These are phyloP conservation scores for Colletotrichum lini DNA, from an alignment of 2,329 filamentous ascomycete genomes.

Conservation along the genomic window DNA sequence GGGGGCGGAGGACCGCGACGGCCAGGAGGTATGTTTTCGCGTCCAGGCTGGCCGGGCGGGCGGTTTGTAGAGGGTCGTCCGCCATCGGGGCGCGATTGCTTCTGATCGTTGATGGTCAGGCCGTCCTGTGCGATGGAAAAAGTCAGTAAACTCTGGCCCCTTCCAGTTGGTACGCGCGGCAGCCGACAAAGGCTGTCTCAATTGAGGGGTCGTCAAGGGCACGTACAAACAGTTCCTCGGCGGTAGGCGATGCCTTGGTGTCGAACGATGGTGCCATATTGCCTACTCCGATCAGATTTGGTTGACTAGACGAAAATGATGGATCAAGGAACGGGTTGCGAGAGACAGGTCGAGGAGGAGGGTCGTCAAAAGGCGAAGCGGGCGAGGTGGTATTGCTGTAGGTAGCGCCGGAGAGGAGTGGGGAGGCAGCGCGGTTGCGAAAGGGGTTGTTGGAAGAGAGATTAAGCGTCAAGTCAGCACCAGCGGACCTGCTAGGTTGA, in stretches of 20 bases:
- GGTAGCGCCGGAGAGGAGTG: conserved; percentile 52
- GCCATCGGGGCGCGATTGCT: conserved; percentile 51
- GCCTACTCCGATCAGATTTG: conserved; percentile 57
- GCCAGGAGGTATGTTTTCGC: conserved; percentile 64
- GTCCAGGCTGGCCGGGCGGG: conserved; percentile 56
- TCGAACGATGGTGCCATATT: conserved; percentile 66
- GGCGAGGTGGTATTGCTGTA: conserved; percentile 56
- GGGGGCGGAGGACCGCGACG: conserved; percentile 59
- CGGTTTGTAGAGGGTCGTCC: conserved; percentile 54
- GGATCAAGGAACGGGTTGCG: conserved; percentile 83
- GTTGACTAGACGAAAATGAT: conserved; percentile 52
- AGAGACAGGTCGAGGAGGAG: conserved; percentile 73
- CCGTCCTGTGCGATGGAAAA: conserved; percentile 68
- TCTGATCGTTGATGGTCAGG: conserved; percentile 75
- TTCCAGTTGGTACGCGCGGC: neutral
- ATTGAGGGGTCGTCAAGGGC: conserved; percentile 7
- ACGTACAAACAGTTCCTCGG: conserved; percentile 85
- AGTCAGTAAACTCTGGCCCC: conserved; percentile 13
- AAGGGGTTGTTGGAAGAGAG: conserved; percentile 88
- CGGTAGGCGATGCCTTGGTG: conserved; percentile 64
- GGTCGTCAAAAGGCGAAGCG: conserved; percentile 73
- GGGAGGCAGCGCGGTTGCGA: conserved; percentile 80
- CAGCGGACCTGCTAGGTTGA: conserved; percentile 60
- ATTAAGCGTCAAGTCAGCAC: conserved; percentile 70
- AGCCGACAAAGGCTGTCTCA: neutral